These are phyloP conservation scores for Annulohypoxylon moriforme DNA, from an alignment of 495 filamentous ascomycete genomes.

Conservation along the genomic window DNA sequence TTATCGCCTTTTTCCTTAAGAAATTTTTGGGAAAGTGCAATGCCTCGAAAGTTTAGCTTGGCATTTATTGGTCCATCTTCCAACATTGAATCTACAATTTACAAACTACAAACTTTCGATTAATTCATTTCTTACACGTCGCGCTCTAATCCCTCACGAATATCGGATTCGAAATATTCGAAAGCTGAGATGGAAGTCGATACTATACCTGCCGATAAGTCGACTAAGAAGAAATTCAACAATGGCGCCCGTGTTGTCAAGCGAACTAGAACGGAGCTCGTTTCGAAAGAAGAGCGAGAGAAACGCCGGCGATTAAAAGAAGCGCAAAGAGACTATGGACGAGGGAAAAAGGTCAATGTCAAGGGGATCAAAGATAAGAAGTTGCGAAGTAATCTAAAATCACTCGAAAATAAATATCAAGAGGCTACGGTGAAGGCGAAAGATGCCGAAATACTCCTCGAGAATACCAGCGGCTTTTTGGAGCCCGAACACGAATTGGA, in stretches of 20 bases:
- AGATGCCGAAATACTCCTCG: constrained; percentile 94
- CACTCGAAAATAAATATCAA: constrained; percentile 83
- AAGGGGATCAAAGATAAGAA: constrained; percentile 82
- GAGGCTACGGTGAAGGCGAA: constrained; percentile 82
- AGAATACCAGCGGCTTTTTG: constrained; percentile 86
- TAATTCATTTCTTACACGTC: constrained; percentile 7
- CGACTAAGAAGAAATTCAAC: constrained; percentile 24
- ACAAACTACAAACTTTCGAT: not conserved
- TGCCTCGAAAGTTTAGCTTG: constrained; percentile 22
- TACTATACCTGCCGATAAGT: not conserved
- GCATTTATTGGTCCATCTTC: constrained; percentile 13
- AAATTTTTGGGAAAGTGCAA: constrained; percentile 32
- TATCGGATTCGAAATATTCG: not conserved
- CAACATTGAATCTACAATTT: constrained; percentile 4
- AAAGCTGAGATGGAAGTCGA: constrained; percentile 30
- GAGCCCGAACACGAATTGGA: constrained; percentile 91
- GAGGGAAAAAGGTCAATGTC: constrained; percentile 75
- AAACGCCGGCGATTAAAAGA: constrained; percentile 62
- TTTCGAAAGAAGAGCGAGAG: constrained; percentile 55
- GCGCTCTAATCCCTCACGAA: not conserved
- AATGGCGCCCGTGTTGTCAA: constrained; percentile 61
- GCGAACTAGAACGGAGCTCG: constrained; percentile 57
- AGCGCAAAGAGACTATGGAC: constrained; percentile 83
- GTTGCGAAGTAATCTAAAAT: constrained; percentile 79
- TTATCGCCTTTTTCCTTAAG: constrained; percentile 15